Evolutionary conservation across 139 green algal species (phyloP).

Genomic region (Auxenochlorella pyrenoidosa): DNA sequence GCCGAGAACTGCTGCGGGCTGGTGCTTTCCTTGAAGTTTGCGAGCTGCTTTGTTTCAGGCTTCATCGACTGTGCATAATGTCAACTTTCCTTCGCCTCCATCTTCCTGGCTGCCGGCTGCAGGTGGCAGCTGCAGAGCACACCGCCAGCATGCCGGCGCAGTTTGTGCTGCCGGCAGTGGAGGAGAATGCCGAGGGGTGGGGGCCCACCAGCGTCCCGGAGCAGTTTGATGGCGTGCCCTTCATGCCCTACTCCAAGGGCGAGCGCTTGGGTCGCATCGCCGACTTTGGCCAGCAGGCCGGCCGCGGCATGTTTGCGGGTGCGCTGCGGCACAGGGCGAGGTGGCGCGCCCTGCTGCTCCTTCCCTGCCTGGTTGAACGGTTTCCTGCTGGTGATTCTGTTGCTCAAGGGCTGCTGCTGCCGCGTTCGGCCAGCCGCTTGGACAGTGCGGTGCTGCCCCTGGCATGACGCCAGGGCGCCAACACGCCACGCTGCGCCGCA

Average conservation of each 20-base stretch:
- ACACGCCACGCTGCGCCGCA: not conserved
- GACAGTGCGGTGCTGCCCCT: not conserved
- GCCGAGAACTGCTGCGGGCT: too few species aligned
- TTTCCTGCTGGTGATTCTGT: too few species aligned
- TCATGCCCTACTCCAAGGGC: constrained; percentile 93
- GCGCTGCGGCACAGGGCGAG: not conserved
- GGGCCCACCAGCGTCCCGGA: constrained; percentile 82
- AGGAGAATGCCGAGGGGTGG: constrained; percentile 90
- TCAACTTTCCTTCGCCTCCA: too few species aligned
- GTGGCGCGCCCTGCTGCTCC: not conserved
- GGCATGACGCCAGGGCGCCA: not conserved
- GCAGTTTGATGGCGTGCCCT: constrained; percentile 93
- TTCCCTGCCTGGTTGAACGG: too few species aligned
- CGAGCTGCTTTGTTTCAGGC: too few species aligned
- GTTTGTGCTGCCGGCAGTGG: constrained; percentile 72
- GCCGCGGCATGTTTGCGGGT: constrained; percentile 21
- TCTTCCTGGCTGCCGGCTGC: too few species aligned
- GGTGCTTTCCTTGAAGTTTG: not conserved
- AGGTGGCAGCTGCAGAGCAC: not conserved
- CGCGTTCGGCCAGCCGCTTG: not conserved
- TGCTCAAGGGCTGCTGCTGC: not conserved
- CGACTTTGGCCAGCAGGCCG: constrained; percentile 52
- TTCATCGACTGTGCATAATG: too few species aligned
- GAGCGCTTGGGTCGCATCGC: constrained; percentile 89
- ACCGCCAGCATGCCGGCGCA: not conserved